These are phyloP conservation scores for Geotrichum ghanense DNA, from an alignment of 805 yeast genomes.

Conservation along the genomic window DNA sequence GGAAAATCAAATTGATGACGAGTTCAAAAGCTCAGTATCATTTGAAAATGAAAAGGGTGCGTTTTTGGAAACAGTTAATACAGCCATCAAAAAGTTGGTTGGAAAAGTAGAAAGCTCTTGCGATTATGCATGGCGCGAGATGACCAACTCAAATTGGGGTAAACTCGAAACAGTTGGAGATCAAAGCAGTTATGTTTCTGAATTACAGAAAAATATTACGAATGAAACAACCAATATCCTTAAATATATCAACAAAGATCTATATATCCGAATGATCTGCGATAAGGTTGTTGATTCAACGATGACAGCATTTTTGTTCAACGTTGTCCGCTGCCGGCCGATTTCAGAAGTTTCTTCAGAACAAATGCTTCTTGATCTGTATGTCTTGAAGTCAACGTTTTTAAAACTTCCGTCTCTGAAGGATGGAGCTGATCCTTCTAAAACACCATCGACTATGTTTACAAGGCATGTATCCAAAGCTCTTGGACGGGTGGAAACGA, in stretches of 20 bases:
- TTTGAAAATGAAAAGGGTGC: conserved; percentile 47
- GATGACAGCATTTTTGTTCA: conserved; percentile 42
- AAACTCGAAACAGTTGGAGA: conserved; percentile 52
- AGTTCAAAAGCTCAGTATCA: conserved; percentile 31
- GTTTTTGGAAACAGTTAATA: conserved; percentile 47
- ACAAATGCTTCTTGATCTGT: conserved; percentile 67
- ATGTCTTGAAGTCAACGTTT: conserved; percentile 47
- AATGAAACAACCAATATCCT: conserved; percentile 32
- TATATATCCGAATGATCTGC: conserved; percentile 61
- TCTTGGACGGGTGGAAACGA: conserved; percentile 39
- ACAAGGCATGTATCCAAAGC: conserved; percentile 34
- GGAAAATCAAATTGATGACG: conserved; percentile 31
- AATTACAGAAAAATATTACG: conserved; percentile 37
- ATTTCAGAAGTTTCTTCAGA: conserved; percentile 62
- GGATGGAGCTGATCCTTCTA: conserved; percentile 7
- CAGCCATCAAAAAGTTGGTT: conserved; percentile 44
- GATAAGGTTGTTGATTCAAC: conserved; percentile 65
- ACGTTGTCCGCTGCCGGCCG: conserved; percentile 54
- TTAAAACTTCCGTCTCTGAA: conserved; percentile 19
- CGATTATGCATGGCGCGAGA: conserved; percentile 72
- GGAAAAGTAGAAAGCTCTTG: conserved; percentile 49
- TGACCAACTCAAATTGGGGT: conserved; percentile 68
- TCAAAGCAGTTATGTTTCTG: conserved; percentile 57
- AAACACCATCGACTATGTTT: conserved; percentile 22
- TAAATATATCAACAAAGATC: conserved; percentile 44